These are phyloP conservation scores for Tagetes erecta DNA, from an alignment of 129 eudicot genomes.

Conservation along the genomic window DNA sequence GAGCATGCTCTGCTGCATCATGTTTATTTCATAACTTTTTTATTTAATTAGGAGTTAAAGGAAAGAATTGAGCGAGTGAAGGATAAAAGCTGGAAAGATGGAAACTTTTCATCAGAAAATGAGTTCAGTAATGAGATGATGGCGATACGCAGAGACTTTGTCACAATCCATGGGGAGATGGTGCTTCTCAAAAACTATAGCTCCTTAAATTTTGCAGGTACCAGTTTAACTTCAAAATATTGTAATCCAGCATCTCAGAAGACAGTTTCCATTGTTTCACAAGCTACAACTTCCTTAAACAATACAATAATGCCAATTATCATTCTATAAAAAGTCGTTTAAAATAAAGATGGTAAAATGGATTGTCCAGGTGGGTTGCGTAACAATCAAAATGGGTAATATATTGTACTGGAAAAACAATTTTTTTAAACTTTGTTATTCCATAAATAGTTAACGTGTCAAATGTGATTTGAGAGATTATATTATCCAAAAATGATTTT, in stretches of 20 bases:
- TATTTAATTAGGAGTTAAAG: slow-evolving; percentile 52
- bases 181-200: slow-evolving; percentile 94
- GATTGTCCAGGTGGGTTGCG: neutral
- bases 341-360: neutral
- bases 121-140: slow-evolving; percentile 67
- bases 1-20: neutral
- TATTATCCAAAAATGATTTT: neutral
- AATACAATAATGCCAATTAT: neutral
- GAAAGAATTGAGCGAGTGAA: slow-evolving; percentile 64
- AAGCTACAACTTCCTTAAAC: slow-evolving; percentile 1
- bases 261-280: neutral
- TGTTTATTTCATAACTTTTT: slow-evolving; percentile 8
- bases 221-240: neutral
- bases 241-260: neutral
- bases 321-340: neutral
- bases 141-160: slow-evolving; percentile 77
- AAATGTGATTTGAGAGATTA: neutral
- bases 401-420: neutral
- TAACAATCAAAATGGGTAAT: slow-evolving; percentile 6
- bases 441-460: neutral
- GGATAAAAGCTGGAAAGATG: slow-evolving; percentile 49
- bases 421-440: neutral
- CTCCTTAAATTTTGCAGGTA: slow-evolving; percentile 96
- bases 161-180: slow-evolving; percentile 87
- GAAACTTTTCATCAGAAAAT: slow-evolving; percentile 54